These are phyloP conservation scores for Russula olivacea DNA, from an alignment of 768 basidiomycete species.

Conservation along the genomic window DNA sequence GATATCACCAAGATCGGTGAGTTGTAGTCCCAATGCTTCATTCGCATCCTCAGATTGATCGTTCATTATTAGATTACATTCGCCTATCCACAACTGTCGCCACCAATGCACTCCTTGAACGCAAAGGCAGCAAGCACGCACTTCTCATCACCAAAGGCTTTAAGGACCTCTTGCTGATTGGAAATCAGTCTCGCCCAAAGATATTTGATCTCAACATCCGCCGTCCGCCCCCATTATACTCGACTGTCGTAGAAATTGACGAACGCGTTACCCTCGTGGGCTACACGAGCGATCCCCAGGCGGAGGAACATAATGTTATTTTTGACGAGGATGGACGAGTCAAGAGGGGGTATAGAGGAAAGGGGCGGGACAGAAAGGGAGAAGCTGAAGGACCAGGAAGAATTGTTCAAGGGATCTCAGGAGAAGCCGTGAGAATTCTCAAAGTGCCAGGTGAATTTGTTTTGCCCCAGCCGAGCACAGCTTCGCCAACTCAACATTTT, in stretches of 20 bases:
- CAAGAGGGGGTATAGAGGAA: conserved; percentile 62
- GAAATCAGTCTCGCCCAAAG: conserved; percentile 89
- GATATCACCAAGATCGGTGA: conserved; percentile 77
- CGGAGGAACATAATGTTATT: conserved; percentile 66
- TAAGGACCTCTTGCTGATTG: conserved; percentile 86
- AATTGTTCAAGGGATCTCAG: conserved; percentile 75
- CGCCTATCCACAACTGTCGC: conserved; percentile 92
- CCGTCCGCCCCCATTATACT: conserved; percentile 70
- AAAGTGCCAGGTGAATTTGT: conserved; percentile 54
- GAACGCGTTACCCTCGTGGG: conserved; percentile 94
- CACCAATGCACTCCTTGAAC: conserved; percentile 91
- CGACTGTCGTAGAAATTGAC: conserved; percentile 67
- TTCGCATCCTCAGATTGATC: not conserved
- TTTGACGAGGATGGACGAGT: conserved; percentile 72
- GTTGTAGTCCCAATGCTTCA: conserved; percentile 21
- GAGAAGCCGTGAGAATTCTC: conserved; percentile 83
- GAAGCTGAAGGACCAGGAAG: conserved; percentile 75
- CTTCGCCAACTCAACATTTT: conserved; percentile 6
- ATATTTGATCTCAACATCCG: conserved; percentile 95
- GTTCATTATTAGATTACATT: conserved; percentile 62
- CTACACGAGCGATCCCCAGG: conserved; percentile 83
- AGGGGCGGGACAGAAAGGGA: conserved; percentile 66
- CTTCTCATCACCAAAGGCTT: conserved; percentile 89
- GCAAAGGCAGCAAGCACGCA: conserved; percentile 89
- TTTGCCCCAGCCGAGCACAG: conserved; percentile 2